Evolutionary conservation across 2,329 filamentous ascomycete species (phyloP).

Genomic region (Chrysoporthe deuterocubensis): DNA sequence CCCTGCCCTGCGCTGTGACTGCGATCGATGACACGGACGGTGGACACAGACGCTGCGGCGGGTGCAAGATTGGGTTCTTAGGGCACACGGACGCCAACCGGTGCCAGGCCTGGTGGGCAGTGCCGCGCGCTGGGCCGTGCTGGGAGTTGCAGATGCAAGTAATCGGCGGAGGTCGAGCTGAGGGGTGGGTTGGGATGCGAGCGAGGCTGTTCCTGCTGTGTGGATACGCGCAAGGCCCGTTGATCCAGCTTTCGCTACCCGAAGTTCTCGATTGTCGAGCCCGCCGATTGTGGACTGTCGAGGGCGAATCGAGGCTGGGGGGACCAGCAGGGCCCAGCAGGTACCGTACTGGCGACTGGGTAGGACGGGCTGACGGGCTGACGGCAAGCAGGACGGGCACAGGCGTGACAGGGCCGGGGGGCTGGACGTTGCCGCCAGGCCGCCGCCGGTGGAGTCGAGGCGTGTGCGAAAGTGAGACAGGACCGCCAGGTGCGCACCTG

Average conservation of each 20-base stretch:
- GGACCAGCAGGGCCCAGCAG: not conserved
- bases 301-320: constrained; percentile 2
- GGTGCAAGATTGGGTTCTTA: constrained; percentile 16
- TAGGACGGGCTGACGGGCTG: not conserved
- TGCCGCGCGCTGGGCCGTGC: not conserved
- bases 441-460: not conserved
- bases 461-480: constrained; percentile 2
- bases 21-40: constrained; percentile 7
- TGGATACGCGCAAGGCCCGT: constrained; percentile 3
- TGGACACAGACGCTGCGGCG: not conserved
- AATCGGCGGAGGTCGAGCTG: constrained; percentile 15
- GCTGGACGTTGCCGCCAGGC: not conserved
- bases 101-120: not conserved
- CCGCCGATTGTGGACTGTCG: constrained; percentile 1
- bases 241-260: constrained; percentile 8
- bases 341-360: not conserved
- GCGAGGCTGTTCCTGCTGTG: constrained; percentile 4
- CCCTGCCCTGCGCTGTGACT: too few species aligned
- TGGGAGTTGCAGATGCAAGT: constrained; percentile 7
- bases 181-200: constrained; percentile 1
- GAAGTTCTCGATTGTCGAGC: not conserved
- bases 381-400: not conserved
- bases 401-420: not conserved
- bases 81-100: not conserved
- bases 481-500: not conserved